Evolutionary conservation across 228 moss, liverwort and hornwort genomes (phyloP), one percentile per base, ranked within the genome.

Genomic region (Sphagnum magellanicum): DNA sequence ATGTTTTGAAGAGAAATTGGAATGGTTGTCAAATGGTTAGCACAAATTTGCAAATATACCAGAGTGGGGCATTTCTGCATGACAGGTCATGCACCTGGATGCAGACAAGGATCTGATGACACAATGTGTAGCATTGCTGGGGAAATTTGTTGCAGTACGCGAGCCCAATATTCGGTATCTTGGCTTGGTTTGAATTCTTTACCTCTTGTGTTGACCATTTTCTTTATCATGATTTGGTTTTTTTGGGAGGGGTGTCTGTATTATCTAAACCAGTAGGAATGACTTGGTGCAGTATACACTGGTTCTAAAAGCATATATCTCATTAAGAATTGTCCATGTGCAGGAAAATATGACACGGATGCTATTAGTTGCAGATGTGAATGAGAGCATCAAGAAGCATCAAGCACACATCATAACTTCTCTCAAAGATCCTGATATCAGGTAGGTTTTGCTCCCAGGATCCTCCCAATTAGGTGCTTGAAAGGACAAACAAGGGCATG

Each of bases 301-400:
- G 32, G 32, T 32, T 32, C 3, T 2, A 32, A 32, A 32, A 32
- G 32, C 32, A 32, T 32, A 32, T 32, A 32, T 32, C 32, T 32
- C 32, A 32, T 3, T 32, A 32, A 32, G 3, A 32, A 32, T 32
- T 32, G 32, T 32, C 32, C 3, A 3, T 66, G 60, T 85, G 79
- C 79, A 91, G 96, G 96, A 96, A 82, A 96, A 96, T 71, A 96
- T 96, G 96, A 88, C 96, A 68, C 84, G 96, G 83, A 93, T 96
- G 91, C 79, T 96, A 59, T 62, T 96, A 76, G 96, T 93, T 76
- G 86, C 96, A 86, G 93, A 96, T 82, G 87, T 93, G 71, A 89
- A 83, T 48, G 96, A 96, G 47, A 96, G 89, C 69, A 91, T 96
- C 73, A 96, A 93, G 87, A 89, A 91, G 68, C 96, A 93, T 83